Evolutionary conservation across 2,329 filamentous ascomycete species (phyloP), one percentile per base, ranked within the genome.

Genomic region (Colletotrichum nymphaeae): DNA sequence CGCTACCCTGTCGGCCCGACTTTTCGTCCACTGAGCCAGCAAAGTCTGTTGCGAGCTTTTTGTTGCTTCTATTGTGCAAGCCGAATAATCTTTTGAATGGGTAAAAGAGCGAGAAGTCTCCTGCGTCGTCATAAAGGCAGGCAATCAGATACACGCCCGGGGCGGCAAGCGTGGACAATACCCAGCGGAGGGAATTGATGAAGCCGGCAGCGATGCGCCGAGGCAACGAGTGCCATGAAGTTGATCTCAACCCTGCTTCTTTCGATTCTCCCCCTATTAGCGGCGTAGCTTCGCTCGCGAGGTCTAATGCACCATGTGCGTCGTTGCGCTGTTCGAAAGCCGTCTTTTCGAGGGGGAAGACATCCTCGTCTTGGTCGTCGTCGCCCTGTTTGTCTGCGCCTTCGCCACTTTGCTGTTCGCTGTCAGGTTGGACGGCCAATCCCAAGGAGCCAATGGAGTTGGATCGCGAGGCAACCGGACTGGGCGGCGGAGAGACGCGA

Each of bases 111-210:
- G 94, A 93, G 81, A 97, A 97, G 63, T 87, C 87, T 63, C 95
- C 95, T 71, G 93, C 86, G 58, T 95, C 92, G 79, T 97, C 92
- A 84, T 94, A 96, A 78, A 98, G 93, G 80, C 90, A 95, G 76
- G 94, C 93, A 73, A 95, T 90, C 69, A 98, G 84, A 83, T 96
- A 98, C 63, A 95, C 89, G 22, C 93, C 94, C 1, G 96, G 96
- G 26, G 93, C 92, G 30, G 93, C 90, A 73, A 98, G 84, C 16
- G 94, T 94, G 63, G 93, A 93, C 68, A 98, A 84, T 59, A 98
- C 87, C 85, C 94, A 94, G 76, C 92, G 91, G 77, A 97, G 87
- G 6, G 94, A 93, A 77, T 93, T 91, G 74, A 96, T 88, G 70
- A 98, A 85, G 72, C 91, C 91, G 71, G 90, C 89, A 55, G 92